A percentile compares a stretch with the other conserved stretches of the same genome.
Conservation (phyloP, 495 filamentous ascomycete species). For the Talaromyces adpressus region DNA sequence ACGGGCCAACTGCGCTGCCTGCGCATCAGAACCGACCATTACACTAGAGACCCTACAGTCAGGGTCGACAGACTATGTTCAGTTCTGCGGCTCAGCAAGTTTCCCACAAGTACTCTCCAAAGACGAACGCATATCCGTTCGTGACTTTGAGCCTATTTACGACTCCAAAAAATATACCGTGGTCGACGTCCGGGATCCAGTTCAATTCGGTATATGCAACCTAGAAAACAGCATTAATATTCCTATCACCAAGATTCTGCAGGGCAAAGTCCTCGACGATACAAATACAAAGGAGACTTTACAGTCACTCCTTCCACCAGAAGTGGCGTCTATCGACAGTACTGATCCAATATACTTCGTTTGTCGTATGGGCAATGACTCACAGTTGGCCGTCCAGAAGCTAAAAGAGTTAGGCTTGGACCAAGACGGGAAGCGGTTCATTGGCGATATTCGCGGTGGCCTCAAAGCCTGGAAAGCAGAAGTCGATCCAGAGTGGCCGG, state of each 20-base stretch:
- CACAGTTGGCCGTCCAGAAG: slow-evolving; percentile 66
- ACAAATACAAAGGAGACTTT: slow-evolving; percentile 9
- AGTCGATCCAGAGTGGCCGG: slow-evolving; percentile 67
- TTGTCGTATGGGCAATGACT: slow-evolving; percentile 85
- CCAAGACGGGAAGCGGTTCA: slow-evolving; percentile 45
- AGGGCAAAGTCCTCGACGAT: slow-evolving; percentile 9
- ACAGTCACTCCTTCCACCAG: slow-evolving; percentile 39
- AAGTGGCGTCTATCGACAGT: slow-evolving; percentile 16
- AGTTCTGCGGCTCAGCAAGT: slow-evolving; percentile 61
- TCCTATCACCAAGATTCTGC: slow-evolving; percentile 57
- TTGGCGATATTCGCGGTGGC: slow-evolving; percentile 77
- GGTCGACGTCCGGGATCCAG: slow-evolving; percentile 76
- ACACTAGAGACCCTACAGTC: slow-evolving; percentile 52
- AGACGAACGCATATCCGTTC: slow-evolving; percentile 56
- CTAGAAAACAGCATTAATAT: slow-evolving; percentile 70
- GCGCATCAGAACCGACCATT: slow-evolving; percentile 55
- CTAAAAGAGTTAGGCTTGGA: slow-evolving; percentile 63
- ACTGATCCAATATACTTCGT: slow-evolving; percentile 61
- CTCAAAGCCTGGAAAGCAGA: slow-evolving; percentile 76
- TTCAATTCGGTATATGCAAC: slow-evolving; percentile 76
- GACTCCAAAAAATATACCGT: slow-evolving; percentile 42
- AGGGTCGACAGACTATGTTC: slow-evolving; percentile 66
- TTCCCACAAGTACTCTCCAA: slow-evolving; percentile 45
- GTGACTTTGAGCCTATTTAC: slow-evolving; percentile 34
- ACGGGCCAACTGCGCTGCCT: slow-evolving; percentile 64